A percentile compares a stretch with the other conserved stretches of the same genome.
phyloP scores from a whole-genome alignment of 106 monocot species.

The Posidonia australis region DNA sequence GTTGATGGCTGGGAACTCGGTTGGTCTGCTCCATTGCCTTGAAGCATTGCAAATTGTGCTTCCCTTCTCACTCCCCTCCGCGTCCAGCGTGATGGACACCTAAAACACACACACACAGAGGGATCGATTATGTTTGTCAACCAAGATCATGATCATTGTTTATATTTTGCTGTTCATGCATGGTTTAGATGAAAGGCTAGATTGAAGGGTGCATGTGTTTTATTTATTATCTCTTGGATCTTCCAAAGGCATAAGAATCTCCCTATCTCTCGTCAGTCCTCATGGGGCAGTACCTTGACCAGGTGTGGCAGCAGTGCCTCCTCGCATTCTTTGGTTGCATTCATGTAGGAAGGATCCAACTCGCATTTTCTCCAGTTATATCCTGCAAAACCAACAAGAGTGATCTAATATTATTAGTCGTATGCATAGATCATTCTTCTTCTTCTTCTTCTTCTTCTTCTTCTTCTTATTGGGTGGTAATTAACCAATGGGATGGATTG shows the following conservation, averaged over 20 bases:
- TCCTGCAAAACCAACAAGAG: constrained; percentile 27
- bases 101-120: no score
- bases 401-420: no score
- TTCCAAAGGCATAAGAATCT: no score
- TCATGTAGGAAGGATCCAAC: constrained; percentile 76
- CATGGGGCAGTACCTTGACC: constrained; percentile 33
- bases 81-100: constrained; percentile 49
- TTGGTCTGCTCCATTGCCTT: constrained; percentile 31
- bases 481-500: background rate
- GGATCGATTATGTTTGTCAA: no score
- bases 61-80: constrained; percentile 8
- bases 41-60: constrained; percentile 28
- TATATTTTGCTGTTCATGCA: no score
- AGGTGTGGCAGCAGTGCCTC: constrained; percentile 49
- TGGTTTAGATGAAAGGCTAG: no score
- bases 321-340: constrained; percentile 17
- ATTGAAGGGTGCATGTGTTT: no score
- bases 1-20: constrained; percentile 79
- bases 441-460: no score
- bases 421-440: no score
- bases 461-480: background rate
- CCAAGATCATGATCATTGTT: no score
- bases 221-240: no score
- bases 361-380: constrained; percentile 54
- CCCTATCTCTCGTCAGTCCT: no score